Percentiles rank a stretch among this genome's conserved stretches.
These are phyloP conservation scores for Hericium alpestre DNA, from an alignment of 768 basidiomycete species.

Conservation along the genomic window DNA sequence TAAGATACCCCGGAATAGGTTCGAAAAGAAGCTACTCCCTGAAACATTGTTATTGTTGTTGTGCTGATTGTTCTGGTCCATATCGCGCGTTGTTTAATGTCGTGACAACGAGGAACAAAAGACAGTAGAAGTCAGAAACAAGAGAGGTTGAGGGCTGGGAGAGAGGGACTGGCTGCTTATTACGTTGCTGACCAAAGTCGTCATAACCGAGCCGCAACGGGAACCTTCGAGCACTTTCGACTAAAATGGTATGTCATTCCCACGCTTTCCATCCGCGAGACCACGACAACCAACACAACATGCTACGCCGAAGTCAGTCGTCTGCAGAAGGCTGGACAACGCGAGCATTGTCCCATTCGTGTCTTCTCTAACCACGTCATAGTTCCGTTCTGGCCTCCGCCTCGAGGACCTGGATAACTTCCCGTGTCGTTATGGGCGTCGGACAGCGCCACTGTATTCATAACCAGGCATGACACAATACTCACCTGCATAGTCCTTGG, in stretches of 20 bases:
- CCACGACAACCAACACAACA: no score
- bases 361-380: no score
- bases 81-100: background rate
- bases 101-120: background rate
- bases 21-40: background rate
- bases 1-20: conserved; percentile 36
- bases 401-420: no score
- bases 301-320: no score
- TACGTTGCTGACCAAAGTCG: background rate
- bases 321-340: no score
- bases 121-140: background rate
- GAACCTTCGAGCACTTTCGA: background rate
- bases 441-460: no score
- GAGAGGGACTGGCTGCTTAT: background rate
- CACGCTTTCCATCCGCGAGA: background rate
- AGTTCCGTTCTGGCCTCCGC: no score
- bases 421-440: no score
- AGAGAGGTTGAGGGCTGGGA: background rate
- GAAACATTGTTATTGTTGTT: background rate
- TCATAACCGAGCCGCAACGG: background rate
- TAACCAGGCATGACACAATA: no score
- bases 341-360: no score
- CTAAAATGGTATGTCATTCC: background rate
- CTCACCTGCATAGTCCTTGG: no score
- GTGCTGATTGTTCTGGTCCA: background rate